Percentiles rank a stretch among this genome's conserved stretches.
These are phyloP conservation scores for Globisporangium abappressorium DNA, from an alignment of 352 stramenopile species.

Conservation along the genomic window DNA sequence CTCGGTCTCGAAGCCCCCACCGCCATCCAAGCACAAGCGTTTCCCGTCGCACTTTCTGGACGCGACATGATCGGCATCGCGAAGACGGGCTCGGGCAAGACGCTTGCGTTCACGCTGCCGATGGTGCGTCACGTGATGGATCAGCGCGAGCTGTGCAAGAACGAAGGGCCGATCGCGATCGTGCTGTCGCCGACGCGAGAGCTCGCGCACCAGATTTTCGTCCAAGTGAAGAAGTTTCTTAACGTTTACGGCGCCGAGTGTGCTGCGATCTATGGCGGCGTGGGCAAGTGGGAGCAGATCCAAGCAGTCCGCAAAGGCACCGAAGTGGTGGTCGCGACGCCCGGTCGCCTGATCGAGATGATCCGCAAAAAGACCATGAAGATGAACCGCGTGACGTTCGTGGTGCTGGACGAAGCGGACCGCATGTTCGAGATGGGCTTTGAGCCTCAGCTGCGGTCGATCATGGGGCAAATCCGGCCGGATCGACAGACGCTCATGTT, in stretches of 20 bases:
- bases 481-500: constrained; percentile 88
- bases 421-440: constrained; percentile 91
- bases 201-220: constrained; percentile 84
- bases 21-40: constrained; percentile 79
- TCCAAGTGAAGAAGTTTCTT: constrained; percentile 83
- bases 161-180: constrained; percentile 78
- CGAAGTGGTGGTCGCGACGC: constrained; percentile 78
- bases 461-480: constrained; percentile 80
- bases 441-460: constrained; percentile 75
- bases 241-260: constrained; percentile 63
- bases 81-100: constrained; percentile 98
- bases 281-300: constrained; percentile 85
- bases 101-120: constrained; percentile 96
- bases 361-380: constrained; percentile 68
- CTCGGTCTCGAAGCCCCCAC: constrained; percentile 72
- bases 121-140: constrained; percentile 90
- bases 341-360: constrained; percentile 80
- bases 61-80: constrained; percentile 86
- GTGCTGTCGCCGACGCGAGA: constrained; percentile 80
- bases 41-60: constrained; percentile 74
- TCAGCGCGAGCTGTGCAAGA: constrained; percentile 68
- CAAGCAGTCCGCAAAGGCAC: constrained; percentile 67
- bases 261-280: constrained; percentile 74
- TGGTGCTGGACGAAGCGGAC: constrained; percentile 87
- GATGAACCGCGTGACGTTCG: constrained; percentile 76